A percentile compares a stretch with the other conserved stretches of the same genome.
phyloP scores from a whole-genome alignment of 164 flowering plant species.

The Umbilicus rupestris region DNA sequence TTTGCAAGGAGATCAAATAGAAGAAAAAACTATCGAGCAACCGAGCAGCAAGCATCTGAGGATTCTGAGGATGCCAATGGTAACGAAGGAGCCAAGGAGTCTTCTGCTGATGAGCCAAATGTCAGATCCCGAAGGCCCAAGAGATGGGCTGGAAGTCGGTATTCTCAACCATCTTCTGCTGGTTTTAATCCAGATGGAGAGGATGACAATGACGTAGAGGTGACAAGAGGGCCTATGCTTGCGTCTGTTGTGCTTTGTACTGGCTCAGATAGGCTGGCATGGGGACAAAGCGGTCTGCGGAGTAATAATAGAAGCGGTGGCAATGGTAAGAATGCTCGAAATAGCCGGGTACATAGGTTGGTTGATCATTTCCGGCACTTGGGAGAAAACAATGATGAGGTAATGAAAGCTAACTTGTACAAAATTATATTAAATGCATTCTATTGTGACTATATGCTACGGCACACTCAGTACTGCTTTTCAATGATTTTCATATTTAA shows the following conservation, averaged over 20 bases:
- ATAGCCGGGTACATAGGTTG: conserved; percentile 41
- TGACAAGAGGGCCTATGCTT: conserved; percentile 33
- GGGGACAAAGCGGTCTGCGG: conserved; percentile 80
- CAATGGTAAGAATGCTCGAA: conserved; percentile 33
- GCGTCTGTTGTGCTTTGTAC: conserved; percentile 47
- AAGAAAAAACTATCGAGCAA: conserved; percentile 33
- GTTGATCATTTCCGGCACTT: conserved; percentile 43
- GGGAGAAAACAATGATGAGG: conserved; percentile 35
- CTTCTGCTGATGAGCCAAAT: conserved; percentile 60
- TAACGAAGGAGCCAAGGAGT: conserved; percentile 49
- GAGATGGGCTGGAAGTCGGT: conserved; percentile 37
- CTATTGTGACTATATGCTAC: background rate
- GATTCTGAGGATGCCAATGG: conserved; percentile 62
- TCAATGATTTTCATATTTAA: background rate
- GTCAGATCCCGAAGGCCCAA: conserved; percentile 31
- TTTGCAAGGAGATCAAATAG: conserved; percentile 38
- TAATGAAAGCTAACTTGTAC: background rate
- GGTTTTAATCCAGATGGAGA: conserved; percentile 31
- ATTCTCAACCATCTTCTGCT: conserved; percentile 39
- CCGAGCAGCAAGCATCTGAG: conserved; percentile 48
- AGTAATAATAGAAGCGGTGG: conserved; percentile 55
- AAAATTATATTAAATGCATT: background rate
- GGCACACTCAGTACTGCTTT: background rate
- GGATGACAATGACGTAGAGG: conserved; percentile 53
- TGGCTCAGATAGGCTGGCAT: conserved; percentile 55